Percentiles rank a stretch among this genome's conserved stretches.
Conservation (phyloP, 495 filamentous ascomycete genomes). For the Daldinia grandis region DNA sequence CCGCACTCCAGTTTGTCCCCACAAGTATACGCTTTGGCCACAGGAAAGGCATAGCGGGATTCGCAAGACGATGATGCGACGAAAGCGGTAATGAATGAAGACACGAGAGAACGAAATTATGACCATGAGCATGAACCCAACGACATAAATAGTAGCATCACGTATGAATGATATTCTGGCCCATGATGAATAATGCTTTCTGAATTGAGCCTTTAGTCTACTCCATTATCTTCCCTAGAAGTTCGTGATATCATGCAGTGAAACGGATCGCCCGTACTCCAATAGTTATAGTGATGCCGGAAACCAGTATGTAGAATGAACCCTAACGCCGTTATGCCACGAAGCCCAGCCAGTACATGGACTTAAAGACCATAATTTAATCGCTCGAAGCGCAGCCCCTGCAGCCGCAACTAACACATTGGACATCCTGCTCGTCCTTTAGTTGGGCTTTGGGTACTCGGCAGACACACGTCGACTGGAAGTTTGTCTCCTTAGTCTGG, state of each 20-base stretch:
- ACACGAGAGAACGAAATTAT: slow-evolving; percentile 24
- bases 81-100: slow-evolving; percentile 13
- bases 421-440: slow-evolving; percentile 87
- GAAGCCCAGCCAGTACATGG: slow-evolving; percentile 24
- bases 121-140: slow-evolving; percentile 13
- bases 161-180: slow-evolving; percentile 10
- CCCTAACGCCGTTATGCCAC: slow-evolving; percentile 41
- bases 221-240: slow-evolving; percentile 15
- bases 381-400: slow-evolving; percentile 89
- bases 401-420: slow-evolving; percentile 97
- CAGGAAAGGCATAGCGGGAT: slow-evolving; percentile 60
- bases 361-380: slow-evolving; percentile 46
- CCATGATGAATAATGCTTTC: slow-evolving; percentile 8
- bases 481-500: slow-evolving; percentile 99
- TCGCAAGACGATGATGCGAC: slow-evolving; percentile 47
- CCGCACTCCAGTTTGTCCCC: slow-evolving; percentile 82
- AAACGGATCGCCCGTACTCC: slow-evolving; percentile 24
- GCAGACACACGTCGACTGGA: slow-evolving; percentile 97
- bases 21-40: slow-evolving; percentile 76
- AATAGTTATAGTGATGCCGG: slow-evolving; percentile 27
- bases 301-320: slow-evolving; percentile 21
- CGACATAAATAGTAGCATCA: slow-evolving; percentile 8
- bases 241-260: slow-evolving; percentile 21
- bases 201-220: slow-evolving; percentile 30
- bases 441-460: slow-evolving; percentile 91